Evolutionary conservation across 306 rosid species (phyloP), one percentile per base, ranked within the genome.

Genomic region (Mucuna pruriens): DNA sequence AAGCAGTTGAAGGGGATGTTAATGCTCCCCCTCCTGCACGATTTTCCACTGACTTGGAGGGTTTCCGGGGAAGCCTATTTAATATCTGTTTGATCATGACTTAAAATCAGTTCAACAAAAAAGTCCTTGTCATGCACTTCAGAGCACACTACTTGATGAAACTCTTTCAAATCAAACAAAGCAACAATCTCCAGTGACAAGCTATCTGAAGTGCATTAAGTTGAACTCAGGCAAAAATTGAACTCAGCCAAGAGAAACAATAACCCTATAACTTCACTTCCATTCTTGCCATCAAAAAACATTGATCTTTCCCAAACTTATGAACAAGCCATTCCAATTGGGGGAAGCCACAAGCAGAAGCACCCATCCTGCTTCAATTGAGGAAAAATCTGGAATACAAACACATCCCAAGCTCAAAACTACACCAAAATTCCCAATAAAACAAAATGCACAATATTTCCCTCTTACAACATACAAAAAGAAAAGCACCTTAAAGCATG

Each of bases 41-140:
- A 84, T 82, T 82, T 62, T 88, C 94, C 9, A 78, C 72, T 36
- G 92, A 91, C 86, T 84, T 91, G 1, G 91, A 87, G 79, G 90
- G 85, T 85, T 89, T 91, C 29, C 86, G 85, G 6, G 92, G 95
- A 80, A 91, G 86, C 91, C 84, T 85, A 84, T 91, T 89, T 70
- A 91, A 83, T 80, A 91, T 79, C 83, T 87, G 87, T 78, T 91
- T 91, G 82, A 91, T 87, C 95, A 91, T 91, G 84, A 86, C 90
- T 91, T 61, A 3, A 71, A 71, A 67, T 11, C 26, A 39, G 34
- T 33, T 79, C 82, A 80, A 44, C 19, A 51, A 84, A 66, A 49
- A 6, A 40, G 58, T 34, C 63, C 63, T 57, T 82, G 77, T 74
- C 48, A 60, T 54, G 74, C 87, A 76, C 82, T 81, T 55, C 46